Evolutionary conservation across 2,329 filamentous ascomycete genomes (phyloP).

Genomic region (Alternaria consortialis): DNA sequence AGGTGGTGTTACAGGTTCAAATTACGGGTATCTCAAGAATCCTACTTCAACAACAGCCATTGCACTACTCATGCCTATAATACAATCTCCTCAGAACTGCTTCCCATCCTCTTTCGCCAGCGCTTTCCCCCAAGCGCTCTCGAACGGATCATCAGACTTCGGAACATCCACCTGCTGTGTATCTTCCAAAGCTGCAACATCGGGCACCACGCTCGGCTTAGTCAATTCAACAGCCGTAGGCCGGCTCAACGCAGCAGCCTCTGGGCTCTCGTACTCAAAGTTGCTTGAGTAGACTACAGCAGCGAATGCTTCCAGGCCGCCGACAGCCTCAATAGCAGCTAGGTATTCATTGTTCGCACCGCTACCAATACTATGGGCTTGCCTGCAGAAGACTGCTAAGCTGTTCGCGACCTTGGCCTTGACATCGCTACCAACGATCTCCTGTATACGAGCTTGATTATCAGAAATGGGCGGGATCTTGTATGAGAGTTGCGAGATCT

Average conservation of each 20-base stretch:
- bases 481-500: slow-evolving; percentile 81
- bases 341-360: slow-evolving; percentile 60
- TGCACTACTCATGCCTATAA: slow-evolving; percentile 9
- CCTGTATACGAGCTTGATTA: slow-evolving; percentile 57
- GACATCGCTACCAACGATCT: slow-evolving; percentile 60
- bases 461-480: slow-evolving; percentile 64
- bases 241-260: slow-evolving; percentile 27
- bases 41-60: slow-evolving; percentile 5
- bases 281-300: slow-evolving; percentile 89
- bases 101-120: slow-evolving; percentile 56
- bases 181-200: slow-evolving; percentile 64
- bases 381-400: slow-evolving; percentile 86
- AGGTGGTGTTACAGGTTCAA: slow-evolving; percentile 13
- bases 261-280: slow-evolving; percentile 64
- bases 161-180: slow-evolving; percentile 38
- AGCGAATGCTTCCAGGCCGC: slow-evolving; percentile 82
- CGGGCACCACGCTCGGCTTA: slow-evolving; percentile 55
- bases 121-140: slow-evolving; percentile 76
- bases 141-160: slow-evolving; percentile 63
- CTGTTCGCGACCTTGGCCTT: slow-evolving; percentile 85
- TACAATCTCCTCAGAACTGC: slow-evolving; percentile 13
- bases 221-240: slow-evolving; percentile 58
- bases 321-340: slow-evolving; percentile 76
- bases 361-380: slow-evolving; percentile 89
- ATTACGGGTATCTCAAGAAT: slow-evolving; percentile 32